Conservation (phyloP, 1,139 yeast genomes). For the Blastobotrys indianensis region DNA sequence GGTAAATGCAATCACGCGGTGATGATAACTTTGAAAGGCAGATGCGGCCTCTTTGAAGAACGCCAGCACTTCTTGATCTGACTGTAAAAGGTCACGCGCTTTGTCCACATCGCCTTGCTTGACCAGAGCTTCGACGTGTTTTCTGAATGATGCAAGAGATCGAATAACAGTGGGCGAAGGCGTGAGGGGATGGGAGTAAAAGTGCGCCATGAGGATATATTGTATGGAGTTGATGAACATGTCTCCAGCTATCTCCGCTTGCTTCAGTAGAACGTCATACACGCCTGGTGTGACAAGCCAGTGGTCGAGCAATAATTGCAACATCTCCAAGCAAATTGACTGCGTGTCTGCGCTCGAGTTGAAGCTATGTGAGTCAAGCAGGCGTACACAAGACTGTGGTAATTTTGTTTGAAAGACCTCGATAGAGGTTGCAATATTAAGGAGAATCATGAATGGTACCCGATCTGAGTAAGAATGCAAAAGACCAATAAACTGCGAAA, state of each 20-base stretch:
- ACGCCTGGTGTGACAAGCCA: slow-evolving; percentile 26
- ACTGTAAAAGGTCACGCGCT: background rate
- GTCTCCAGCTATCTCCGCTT: slow-evolving; percentile 25
- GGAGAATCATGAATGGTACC: slow-evolving; percentile 42
- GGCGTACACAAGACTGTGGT: slow-evolving; percentile 30
- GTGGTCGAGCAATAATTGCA: slow-evolving; percentile 15
- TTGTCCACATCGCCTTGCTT: slow-evolving; percentile 2
- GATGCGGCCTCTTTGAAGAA: slow-evolving; percentile 34
- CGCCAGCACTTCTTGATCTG: too few species aligned
- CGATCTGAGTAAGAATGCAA: slow-evolving; percentile 37
- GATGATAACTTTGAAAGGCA: slow-evolving; percentile 30
- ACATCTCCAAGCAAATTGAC: slow-evolving; percentile 16
- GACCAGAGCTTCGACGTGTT: slow-evolving; percentile 31
- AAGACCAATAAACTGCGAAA: slow-evolving; percentile 46
- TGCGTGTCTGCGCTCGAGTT: slow-evolving; percentile 1
- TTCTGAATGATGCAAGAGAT: slow-evolving; percentile 44
- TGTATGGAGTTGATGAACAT: slow-evolving; percentile 49
- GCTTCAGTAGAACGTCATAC: slow-evolving; percentile 23
- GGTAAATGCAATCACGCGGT: background rate
- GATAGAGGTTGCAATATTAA: slow-evolving; percentile 52
- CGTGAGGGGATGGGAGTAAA: slow-evolving; percentile 54
- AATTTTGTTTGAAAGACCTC: slow-evolving; percentile 41
- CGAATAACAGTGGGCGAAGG: slow-evolving; percentile 25
- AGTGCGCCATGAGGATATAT: slow-evolving; percentile 62
- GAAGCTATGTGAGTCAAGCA: slow-evolving; percentile 24